Base-by-base conservation (phyloP, 2,329 filamentous ascomycete genomes). In the Fusarium oligoseptatum region DNA sequence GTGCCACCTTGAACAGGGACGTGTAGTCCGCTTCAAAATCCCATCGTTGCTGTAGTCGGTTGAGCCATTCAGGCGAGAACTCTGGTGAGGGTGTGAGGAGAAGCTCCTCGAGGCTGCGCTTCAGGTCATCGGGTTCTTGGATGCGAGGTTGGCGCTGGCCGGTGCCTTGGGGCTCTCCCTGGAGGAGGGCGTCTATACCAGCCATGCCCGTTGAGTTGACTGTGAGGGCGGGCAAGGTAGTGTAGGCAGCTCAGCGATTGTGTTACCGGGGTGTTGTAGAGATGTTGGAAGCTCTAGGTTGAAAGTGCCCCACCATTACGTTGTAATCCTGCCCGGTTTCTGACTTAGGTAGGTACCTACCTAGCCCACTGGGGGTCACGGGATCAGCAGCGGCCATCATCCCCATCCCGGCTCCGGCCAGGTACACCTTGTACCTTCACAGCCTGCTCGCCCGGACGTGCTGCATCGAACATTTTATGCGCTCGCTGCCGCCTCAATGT, bases 41-140 rank as follows among this genome's bases (percentile, higher is more conserved):
- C 97, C 96, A 99, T 79, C 89, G 87, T 88, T 96, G 94, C 84
- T 99, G 97, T 50, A 98, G 85, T 65, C 90, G 90, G 82, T 98
- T 95, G 68, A 99, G 89, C 95, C 97, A 98, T 79, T 93, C 92
- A 6, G 90, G 86, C 37, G 92, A 95, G 85, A 99, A 98, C 3
- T 89, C 89, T 6, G 91, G 88, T 2, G 94, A 94, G 1, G 97
- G 96, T 3, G 90, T 91, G 29, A 99, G 86, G 79, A 96, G 97
- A 56, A 93, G 91, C 64, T 88, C 80, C 83, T 97, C 95, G 6
- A 98, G 88, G 70, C 91, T 88, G 55, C 86, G 85, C 83, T 94
- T 94, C 70, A 96, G 85, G 36, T 88, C 88, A n/a, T 91, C 86
- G 43, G 88, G 87, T 83, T 88, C 87, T 82, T 87, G 80, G 20